Evolutionary conservation across 208 protist species (phyloP).

Genomic region (Trypanosomatidae sp.): DNA sequence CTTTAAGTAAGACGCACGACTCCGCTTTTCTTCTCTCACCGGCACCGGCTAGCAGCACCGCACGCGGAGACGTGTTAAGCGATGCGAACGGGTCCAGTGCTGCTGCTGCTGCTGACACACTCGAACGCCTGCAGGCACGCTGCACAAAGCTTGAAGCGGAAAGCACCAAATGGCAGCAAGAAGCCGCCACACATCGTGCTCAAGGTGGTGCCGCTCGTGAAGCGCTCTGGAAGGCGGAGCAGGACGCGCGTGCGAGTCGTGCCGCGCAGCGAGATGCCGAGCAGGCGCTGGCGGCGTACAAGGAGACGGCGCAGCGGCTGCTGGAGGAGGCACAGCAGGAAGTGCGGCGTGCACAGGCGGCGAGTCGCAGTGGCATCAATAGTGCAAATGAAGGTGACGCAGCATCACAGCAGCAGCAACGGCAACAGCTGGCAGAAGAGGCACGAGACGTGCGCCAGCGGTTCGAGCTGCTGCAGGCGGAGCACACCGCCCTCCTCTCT

Average conservation of each 20-base stretch:
- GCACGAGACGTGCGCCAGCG: conserved; percentile 9
- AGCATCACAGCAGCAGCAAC: not conserved
- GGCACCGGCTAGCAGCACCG: too few relatives aligned
- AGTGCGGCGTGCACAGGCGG: conserved; percentile 2
- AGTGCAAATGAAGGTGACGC: too few relatives aligned
- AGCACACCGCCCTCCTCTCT: conserved; percentile 20
- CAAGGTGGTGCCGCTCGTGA: conserved; percentile 24
- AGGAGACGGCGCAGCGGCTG: conserved; percentile 27
- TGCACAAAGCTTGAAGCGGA: conserved; percentile 19
- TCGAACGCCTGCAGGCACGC: conserved; percentile 5
- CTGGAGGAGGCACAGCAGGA: conserved; percentile 26
- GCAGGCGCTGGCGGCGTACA: conserved; percentile 19
- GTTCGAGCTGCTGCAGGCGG: conserved; percentile 15
- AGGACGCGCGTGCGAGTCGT: conserved; percentile 17
- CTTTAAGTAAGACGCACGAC: too few relatives aligned
- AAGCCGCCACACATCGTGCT: conserved; percentile 18
- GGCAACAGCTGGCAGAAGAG: not conserved
- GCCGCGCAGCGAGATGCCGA: conserved; percentile 19
- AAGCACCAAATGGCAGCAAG: conserved; percentile 23
- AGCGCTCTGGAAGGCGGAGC: conserved; percentile 26
- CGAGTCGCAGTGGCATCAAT: too few relatives aligned
- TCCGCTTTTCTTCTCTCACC: too few relatives aligned
- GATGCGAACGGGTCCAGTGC: too few relatives aligned
- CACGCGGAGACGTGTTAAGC: too few relatives aligned
- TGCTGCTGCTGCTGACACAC: not conserved